phyloP scores from a whole-genome alignment of 208 protist genomes.

The Acanthamoeba polyphaga region DNA sequence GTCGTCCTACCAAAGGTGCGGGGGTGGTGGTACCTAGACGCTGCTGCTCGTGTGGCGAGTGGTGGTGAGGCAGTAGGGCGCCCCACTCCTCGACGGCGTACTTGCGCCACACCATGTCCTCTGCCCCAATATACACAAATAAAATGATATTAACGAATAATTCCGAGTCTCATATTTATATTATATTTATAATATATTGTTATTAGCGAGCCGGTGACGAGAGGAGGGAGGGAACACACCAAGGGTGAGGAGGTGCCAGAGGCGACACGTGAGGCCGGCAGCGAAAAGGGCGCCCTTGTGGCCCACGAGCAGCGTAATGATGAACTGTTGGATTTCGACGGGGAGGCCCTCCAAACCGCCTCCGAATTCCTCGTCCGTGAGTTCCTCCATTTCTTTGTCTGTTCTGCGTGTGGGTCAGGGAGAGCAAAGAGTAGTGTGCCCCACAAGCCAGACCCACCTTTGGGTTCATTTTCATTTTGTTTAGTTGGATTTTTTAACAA shows the following conservation, averaged over 20 bases:
- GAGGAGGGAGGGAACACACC: not conserved
- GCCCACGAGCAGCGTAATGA: conserved; percentile 34
- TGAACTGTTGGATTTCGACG: conserved; percentile 22
- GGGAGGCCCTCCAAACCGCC: not conserved
- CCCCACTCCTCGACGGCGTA: not conserved
- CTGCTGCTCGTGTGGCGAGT: not conserved
- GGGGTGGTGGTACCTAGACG: not conserved
- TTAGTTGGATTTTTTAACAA: too few species aligned
- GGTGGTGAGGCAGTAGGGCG: not conserved
- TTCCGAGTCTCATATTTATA: too few species aligned
- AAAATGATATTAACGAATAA: too few species aligned
- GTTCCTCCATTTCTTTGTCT: not conserved
- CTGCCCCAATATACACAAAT: not conserved
- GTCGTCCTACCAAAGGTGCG: not conserved
- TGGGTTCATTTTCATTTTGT: too few species aligned
- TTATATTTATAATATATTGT: not conserved
- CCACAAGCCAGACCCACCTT: too few species aligned
- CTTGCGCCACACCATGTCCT: conserved; percentile 15
- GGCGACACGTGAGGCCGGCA: not conserved
- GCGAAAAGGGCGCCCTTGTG: not conserved
- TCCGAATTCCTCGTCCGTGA: not conserved
- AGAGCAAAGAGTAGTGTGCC: too few species aligned
- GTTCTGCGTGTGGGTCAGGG: too few species aligned
- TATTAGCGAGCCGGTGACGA: not conserved
- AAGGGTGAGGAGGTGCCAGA: conserved; percentile 12